phyloP scores from a whole-genome alignment of 306 rosid species.

The Luffa acutangula region DNA sequence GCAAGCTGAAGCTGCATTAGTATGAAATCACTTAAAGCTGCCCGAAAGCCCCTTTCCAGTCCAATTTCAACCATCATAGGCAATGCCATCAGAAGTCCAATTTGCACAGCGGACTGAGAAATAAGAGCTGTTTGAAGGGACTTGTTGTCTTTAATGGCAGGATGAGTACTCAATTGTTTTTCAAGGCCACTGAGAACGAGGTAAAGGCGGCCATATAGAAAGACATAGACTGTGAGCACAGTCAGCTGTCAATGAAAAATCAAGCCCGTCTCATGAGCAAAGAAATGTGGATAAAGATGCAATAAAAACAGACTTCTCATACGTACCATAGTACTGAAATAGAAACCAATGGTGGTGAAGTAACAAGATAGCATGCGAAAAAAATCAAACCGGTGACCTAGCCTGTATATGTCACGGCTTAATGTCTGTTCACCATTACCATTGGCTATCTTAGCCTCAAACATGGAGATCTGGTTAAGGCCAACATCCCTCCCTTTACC shows the following conservation, averaged over 20 bases:
- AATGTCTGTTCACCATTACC: conserved; percentile 95
- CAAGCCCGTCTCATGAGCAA: background rate
- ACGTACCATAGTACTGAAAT: conserved; percentile 85
- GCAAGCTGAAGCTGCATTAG: conserved; percentile 92
- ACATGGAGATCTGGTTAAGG: conserved; percentile 92
- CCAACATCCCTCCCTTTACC: conserved; percentile 98
- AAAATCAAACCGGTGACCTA: conserved; percentile 93
- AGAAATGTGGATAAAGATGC: conserved; percentile 2
- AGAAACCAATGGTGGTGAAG: conserved; percentile 86
- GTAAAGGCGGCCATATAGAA: conserved; percentile 92
- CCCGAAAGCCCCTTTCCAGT: conserved; percentile 80
- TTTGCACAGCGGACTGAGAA: conserved; percentile 89
- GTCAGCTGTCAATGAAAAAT: conserved; percentile 52
- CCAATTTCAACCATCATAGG: conserved; percentile 99
- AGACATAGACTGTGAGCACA: conserved; percentile 76
- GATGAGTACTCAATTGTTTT: conserved; percentile 34
- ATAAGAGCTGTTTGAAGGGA: conserved; percentile 95
- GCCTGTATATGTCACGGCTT: conserved; percentile 91
- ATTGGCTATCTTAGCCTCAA: conserved; percentile 93
- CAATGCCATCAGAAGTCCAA: conserved; percentile 85
- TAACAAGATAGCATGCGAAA: conserved; percentile 88
- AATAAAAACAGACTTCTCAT: conserved; percentile 9
- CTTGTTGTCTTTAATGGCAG: conserved; percentile 53
- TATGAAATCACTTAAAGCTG: conserved; percentile 72
- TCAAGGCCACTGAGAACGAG: conserved; percentile 90